These are phyloP conservation scores for Endocarpon pusillum DNA, from an alignment of 495 filamentous ascomycete species.

Conservation along the genomic window DNA sequence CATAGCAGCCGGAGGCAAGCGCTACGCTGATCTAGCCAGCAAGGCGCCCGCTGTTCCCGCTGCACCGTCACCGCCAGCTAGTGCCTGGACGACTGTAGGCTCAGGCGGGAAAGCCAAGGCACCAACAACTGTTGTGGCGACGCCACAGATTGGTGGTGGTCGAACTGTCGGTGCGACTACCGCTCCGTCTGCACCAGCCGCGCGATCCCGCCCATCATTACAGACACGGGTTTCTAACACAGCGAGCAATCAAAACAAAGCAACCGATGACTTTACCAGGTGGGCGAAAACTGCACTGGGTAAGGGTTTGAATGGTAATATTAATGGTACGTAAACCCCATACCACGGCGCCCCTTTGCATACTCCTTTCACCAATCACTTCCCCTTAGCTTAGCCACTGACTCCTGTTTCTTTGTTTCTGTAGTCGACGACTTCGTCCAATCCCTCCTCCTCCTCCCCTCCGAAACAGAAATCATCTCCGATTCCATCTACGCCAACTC, in stretches of 20 bases:
- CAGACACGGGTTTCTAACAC: conserved; percentile 14
- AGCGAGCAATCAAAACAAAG: conserved; percentile 33
- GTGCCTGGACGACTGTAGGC: conserved; percentile 89
- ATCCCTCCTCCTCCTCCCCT: conserved; percentile 54
- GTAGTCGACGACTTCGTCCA: conserved; percentile 69
- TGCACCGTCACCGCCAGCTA: conserved; percentile 15
- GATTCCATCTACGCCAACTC: conserved; percentile 77
- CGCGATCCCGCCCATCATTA: conserved; percentile 26
- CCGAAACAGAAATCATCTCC: conserved; percentile 63
- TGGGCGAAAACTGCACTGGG: conserved; percentile 68
- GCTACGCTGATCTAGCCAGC: conserved; percentile 89
- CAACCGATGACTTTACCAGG: conserved; percentile 78
- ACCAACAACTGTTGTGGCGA: conserved; percentile 31
- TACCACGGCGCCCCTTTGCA: too few species aligned
- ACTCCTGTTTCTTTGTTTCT: too few species aligned
- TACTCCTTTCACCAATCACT: too few species aligned
- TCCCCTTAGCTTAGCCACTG: conserved; percentile 7
- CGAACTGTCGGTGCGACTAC: conserved; percentile 37
- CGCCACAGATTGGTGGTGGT: conserved; percentile 28
- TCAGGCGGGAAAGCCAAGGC: conserved; percentile 80
- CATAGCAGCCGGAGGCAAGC: conserved; percentile 49
- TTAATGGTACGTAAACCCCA: conserved; percentile 32
- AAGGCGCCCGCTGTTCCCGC: conserved; percentile 38
- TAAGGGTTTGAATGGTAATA: conserved; percentile 39
- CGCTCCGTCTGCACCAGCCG: conserved; percentile 21